Conservation (phyloP, 1,284 basidiomycete genomes). For the Spongispora temasekensis region DNA sequence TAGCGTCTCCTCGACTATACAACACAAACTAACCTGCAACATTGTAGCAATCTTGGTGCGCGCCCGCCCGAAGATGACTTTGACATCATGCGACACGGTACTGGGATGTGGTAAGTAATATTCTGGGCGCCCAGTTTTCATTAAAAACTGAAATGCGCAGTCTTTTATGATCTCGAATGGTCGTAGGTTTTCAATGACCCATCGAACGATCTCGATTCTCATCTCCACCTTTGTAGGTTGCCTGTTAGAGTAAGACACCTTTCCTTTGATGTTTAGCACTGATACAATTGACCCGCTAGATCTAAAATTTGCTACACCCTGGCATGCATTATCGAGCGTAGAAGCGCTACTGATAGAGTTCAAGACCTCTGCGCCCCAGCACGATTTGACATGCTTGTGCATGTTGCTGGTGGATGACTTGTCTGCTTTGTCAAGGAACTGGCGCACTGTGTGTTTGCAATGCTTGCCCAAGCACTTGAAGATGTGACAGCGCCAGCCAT, state of each 20-base stretch:
- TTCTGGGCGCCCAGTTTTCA: not conserved
- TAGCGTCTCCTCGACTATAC: no score
- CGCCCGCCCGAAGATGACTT: not conserved
- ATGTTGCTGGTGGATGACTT: not conserved
- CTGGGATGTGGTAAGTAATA: not conserved
- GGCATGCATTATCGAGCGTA: not conserved
- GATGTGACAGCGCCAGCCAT: not conserved
- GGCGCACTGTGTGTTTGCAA: not conserved
- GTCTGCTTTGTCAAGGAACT: not conserved
- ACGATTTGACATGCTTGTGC: not conserved
- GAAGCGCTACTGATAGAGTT: not conserved
- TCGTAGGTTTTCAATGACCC: not conserved
- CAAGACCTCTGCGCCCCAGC: not conserved
- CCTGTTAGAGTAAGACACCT: not conserved
- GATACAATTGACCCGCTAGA: not conserved
- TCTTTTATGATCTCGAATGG: not conserved
- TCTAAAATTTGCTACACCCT: not conserved
- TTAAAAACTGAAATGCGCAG: not conserved
- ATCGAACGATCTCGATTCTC: not conserved
- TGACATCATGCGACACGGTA: not conserved
- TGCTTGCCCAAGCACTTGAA: not conserved
- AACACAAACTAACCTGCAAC: not conserved
- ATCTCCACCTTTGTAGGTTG: not conserved
- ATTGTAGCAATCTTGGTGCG: not conserved
- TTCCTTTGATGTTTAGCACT: not conserved